Evolutionary conservation across 2,329 filamentous ascomycete species (phyloP).

Genomic region (Blastomyces parvus): DNA sequence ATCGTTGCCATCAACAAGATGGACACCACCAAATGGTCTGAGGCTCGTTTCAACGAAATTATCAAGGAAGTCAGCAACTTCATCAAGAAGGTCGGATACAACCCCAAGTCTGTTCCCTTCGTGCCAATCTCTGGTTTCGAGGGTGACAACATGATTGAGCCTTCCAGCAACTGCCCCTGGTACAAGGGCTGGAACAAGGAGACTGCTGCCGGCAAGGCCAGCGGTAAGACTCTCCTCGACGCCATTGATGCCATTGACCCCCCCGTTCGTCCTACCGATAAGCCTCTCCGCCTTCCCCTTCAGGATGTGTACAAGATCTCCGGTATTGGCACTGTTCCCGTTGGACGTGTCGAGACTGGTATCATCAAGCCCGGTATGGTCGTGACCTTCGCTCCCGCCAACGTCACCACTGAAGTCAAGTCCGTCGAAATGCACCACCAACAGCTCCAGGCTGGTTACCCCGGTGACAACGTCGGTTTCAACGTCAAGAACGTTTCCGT

Average conservation of each 20-base stretch:
- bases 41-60: slow-evolving; percentile 95
- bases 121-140: slow-evolving; percentile 99
- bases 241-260: slow-evolving; percentile 95
- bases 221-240: slow-evolving; percentile 97
- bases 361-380: slow-evolving; percentile 72
- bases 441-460: slow-evolving; percentile 88
- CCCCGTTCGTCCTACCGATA: slow-evolving; percentile 89
- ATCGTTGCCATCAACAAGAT: slow-evolving; percentile 99
- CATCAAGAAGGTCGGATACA: slow-evolving; percentile 99
- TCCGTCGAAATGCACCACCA: slow-evolving; percentile 99
- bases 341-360: slow-evolving; percentile 99
- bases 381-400: slow-evolving; percentile 96
- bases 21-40: slow-evolving; percentile 98
- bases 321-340: slow-evolving; percentile 98
- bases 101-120: slow-evolving; percentile 97
- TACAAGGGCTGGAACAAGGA: slow-evolving; percentile 99
- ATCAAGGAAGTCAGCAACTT: slow-evolving; percentile 99
- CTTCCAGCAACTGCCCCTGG: slow-evolving; percentile 92
- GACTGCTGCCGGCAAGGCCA: slow-evolving; percentile 74
- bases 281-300: slow-evolving; percentile 99
- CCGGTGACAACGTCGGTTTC: slow-evolving; percentile 99
- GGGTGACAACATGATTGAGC: slow-evolving; percentile 98
- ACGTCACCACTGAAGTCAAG: slow-evolving; percentile 99
- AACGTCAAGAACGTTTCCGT: slow-evolving; percentile 99
- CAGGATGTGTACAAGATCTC: slow-evolving; percentile 99